Evolutionary conservation across 2,329 filamentous ascomycete species (phyloP).

Genomic region (Leptographium wingfieldii): DNA sequence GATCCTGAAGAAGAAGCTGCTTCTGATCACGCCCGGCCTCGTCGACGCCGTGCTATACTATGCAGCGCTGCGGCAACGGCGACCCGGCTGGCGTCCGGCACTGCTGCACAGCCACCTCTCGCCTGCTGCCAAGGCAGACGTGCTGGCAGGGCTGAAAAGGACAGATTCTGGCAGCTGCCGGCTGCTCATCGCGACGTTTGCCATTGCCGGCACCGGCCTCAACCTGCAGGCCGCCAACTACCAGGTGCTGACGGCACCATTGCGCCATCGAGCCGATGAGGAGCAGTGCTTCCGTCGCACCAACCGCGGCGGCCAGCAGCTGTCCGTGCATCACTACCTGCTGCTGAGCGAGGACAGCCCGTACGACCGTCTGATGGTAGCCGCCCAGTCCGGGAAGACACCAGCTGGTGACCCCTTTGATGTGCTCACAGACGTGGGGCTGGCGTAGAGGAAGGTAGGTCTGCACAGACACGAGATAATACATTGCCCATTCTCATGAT

Average conservation of each 20-base stretch:
- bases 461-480: too few relatives aligned
- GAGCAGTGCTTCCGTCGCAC: slow-evolving; percentile 5
- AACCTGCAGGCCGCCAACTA: slow-evolving; percentile 7
- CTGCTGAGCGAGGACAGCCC: slow-evolving; percentile 7
- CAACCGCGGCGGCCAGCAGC: slow-evolving; percentile 4
- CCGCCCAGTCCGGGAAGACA: background rate
- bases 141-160: background rate
- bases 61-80: slow-evolving; percentile 1
- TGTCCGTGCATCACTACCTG: slow-evolving; percentile 8
- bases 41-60: slow-evolving; percentile 5
- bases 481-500: too few relatives aligned
- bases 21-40: slow-evolving; percentile 5
- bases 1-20: slow-evolving; percentile 2
- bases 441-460: background rate
- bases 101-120: slow-evolving; percentile 7
- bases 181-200: slow-evolving; percentile 4
- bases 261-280: background rate
- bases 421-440: background rate
- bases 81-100: background rate
- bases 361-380: slow-evolving; percentile 6
- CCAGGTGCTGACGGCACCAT: slow-evolving; percentile 5
- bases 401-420: background rate
- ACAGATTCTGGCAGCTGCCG: background rate
- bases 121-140: background rate
- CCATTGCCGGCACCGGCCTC: slow-evolving; percentile 3